phyloP scores from a whole-genome alignment of 2,329 filamentous ascomycete genomes.

The Aspergillus brasiliensis region DNA sequence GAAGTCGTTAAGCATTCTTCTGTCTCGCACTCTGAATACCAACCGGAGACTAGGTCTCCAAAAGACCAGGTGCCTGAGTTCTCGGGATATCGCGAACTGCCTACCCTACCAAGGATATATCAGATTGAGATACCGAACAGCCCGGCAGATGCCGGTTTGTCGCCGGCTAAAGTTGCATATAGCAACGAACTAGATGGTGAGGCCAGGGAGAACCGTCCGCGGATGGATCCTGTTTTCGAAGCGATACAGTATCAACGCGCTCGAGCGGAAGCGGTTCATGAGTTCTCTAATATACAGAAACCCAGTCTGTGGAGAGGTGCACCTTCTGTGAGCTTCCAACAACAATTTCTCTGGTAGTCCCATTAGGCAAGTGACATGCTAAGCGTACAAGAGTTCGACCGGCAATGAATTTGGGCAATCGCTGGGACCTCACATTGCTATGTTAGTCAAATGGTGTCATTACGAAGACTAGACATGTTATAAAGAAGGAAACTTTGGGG shows the following conservation, averaged over 20 bases:
- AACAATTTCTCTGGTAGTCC: constrained; percentile 36
- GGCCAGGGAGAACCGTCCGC: background rate
- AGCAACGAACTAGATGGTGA: background rate
- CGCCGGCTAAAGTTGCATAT: background rate
- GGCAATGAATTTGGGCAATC: background rate
- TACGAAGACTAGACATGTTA: background rate
- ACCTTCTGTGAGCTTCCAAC: constrained; percentile 34
- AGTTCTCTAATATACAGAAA: constrained; percentile 6
- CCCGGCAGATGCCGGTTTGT: background rate
- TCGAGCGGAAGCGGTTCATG: background rate
- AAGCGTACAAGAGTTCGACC: background rate
- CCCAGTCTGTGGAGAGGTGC: constrained; percentile 33
- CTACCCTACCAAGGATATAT: background rate
- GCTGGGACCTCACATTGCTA: background rate
- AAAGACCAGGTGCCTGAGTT: background rate
- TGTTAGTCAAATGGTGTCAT: background rate
- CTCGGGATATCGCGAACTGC: background rate
- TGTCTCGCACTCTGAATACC: background rate
- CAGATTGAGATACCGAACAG: background rate
- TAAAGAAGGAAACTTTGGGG: background rate
- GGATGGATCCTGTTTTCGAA: background rate
- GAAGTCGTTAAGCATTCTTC: background rate
- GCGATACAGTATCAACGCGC: constrained; percentile 2
- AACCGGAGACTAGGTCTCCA: background rate
- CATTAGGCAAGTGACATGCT: background rate